Evolutionary conservation across 2,329 filamentous ascomycete species (phyloP).

Genomic region (Calonectria pteridis): DNA sequence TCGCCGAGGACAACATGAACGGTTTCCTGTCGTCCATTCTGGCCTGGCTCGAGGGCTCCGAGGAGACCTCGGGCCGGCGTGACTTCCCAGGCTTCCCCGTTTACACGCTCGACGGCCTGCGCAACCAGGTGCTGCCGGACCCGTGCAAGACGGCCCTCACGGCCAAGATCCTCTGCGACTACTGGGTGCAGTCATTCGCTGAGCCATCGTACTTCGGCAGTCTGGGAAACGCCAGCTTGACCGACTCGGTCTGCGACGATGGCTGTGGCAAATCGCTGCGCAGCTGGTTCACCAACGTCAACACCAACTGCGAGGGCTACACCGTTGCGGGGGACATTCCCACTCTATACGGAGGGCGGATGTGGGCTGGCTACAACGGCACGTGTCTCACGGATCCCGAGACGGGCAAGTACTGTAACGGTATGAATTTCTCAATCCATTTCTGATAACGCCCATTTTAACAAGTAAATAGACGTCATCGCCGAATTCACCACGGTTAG

Average conservation of each 20-base stretch:
- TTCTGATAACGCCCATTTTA: neutral
- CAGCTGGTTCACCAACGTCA: constrained; percentile 24
- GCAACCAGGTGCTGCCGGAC: constrained; percentile 2
- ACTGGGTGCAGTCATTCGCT: neutral
- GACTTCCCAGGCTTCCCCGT: constrained; percentile 32
- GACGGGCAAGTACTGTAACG: constrained; percentile 34
- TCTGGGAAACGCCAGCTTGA: neutral
- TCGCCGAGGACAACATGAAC: constrained; percentile 73
- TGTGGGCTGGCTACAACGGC: constrained; percentile 36
- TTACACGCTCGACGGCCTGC: neutral
- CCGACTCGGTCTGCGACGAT: constrained; percentile 18
- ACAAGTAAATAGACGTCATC: constrained; percentile 1
- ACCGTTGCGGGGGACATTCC: neutral
- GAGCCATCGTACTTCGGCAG: neutral
- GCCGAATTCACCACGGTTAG: constrained; percentile 29
- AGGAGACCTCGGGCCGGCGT: constrained; percentile 24
- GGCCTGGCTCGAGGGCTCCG: constrained; percentile 32
- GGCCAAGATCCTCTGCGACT: constrained; percentile 17
- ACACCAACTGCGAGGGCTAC: constrained; percentile 3
- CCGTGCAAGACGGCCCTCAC: constrained; percentile 25
- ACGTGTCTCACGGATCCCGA: constrained; percentile 32
- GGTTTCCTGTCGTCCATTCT: constrained; percentile 72
- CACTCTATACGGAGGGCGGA: constrained; percentile 6
- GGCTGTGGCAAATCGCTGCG: constrained; percentile 22
- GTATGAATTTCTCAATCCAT: constrained; percentile 5